These are phyloP conservation scores for Brachypodium distachyon DNA, from an alignment of 202 grass and related monocot genomes.

Conservation along the genomic window DNA sequence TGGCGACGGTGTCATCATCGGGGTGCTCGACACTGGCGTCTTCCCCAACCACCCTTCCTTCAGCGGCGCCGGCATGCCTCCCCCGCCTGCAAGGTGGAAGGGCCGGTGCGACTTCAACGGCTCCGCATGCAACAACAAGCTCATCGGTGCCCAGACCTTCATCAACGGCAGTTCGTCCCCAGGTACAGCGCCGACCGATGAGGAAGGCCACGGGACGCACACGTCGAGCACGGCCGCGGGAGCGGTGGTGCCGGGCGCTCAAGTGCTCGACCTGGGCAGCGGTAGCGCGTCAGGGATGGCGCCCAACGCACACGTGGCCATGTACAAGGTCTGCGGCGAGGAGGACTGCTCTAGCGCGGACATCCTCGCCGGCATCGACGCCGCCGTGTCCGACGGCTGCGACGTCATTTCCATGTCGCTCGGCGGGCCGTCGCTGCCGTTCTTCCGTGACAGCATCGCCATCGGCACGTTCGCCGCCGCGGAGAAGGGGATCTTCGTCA, in stretches of 20 bases:
- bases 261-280: background rate
- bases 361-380: background rate
- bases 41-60: constrained; percentile 5
- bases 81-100: background rate
- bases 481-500: background rate
- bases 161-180: background rate
- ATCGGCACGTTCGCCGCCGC: background rate
- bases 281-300: background rate
- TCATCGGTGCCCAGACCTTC: background rate
- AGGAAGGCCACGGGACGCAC: background rate
- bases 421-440: background rate
- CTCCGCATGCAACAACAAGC: background rate
- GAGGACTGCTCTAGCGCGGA: background rate
- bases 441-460: background rate
- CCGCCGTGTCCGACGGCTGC: background rate
- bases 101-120: background rate
- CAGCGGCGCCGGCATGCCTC: background rate
- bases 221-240: background rate
- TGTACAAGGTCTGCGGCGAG: background rate
- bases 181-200: background rate
- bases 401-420: background rate
- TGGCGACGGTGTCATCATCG: constrained; percentile 40
- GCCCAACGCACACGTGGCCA: background rate
- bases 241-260: background rate
- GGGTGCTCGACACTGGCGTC: constrained; percentile 80